These are phyloP conservation scores for Sporisorium graminicola DNA, from an alignment of 1,284 basidiomycete species.

Conservation along the genomic window DNA sequence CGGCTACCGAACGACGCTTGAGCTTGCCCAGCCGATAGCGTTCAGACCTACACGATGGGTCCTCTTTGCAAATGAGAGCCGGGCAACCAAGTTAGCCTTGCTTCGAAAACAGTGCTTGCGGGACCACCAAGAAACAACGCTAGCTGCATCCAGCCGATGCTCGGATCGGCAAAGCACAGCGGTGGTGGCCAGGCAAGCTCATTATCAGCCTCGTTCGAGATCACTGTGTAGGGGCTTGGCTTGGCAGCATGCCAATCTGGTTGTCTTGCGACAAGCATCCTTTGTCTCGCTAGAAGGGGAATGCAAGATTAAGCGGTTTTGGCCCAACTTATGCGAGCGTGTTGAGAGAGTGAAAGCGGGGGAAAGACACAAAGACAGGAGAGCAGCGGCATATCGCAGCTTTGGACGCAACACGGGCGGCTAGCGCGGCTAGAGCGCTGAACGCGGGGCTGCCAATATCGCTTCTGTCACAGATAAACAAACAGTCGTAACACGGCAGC, in stretches of 20 bases:
- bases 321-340: background rate
- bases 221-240: background rate
- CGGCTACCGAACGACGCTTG: too few species aligned
- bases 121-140: background rate
- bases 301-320: background rate
- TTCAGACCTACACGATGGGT: too few species aligned
- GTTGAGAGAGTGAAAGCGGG: background rate
- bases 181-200: too few species aligned
- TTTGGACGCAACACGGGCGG: background rate
- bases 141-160: conserved; percentile 7
- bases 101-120: too few species aligned
- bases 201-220: background rate
- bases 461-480: background rate
- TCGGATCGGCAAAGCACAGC: background rate
- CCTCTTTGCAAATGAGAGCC: too few species aligned
- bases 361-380: background rate
- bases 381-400: background rate
- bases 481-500: background rate
- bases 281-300: background rate
- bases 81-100: too few species aligned
- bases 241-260: background rate
- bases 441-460: background rate
- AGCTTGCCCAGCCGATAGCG: too few species aligned
- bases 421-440: conserved; percentile 10
- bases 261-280: background rate